A percentile compares a stretch with the other conserved stretches of the same genome.
Conservation (phyloP, 495 filamentous ascomycete genomes). For the Talaromyces wortmannii region DNA sequence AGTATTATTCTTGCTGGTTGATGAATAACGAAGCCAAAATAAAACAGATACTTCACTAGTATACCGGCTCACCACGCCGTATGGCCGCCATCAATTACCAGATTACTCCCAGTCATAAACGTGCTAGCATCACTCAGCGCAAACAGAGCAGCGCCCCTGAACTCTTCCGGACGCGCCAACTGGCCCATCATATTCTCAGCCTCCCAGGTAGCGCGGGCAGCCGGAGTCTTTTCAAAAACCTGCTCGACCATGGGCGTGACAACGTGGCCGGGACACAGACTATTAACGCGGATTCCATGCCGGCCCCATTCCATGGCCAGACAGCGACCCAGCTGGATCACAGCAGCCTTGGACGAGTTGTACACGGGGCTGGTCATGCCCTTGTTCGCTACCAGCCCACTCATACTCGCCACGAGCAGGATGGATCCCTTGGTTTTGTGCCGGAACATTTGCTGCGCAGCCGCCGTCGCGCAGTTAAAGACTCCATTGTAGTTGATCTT, state of each 20-base stretch:
- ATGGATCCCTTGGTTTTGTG: slow-evolving; percentile 55
- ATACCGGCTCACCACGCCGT: slow-evolving; percentile 39
- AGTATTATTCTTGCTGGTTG: no score
- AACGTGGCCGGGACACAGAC: slow-evolving; percentile 63
- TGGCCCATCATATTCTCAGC: slow-evolving; percentile 64
- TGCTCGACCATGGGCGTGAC: slow-evolving; percentile 64
- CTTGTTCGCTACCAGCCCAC: slow-evolving; percentile 72
- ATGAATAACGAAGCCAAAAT: no score
- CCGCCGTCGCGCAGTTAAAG: slow-evolving; percentile 73
- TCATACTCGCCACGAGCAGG: slow-evolving; percentile 73
- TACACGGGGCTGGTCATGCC: slow-evolving; percentile 61
- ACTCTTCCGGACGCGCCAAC: slow-evolving; percentile 57
- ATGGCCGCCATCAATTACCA: slow-evolving; percentile 59
- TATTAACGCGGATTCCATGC: slow-evolving; percentile 62
- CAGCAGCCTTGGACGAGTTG: slow-evolving; percentile 64
- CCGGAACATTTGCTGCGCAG: slow-evolving; percentile 67
- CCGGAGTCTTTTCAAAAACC: slow-evolving; percentile 60
- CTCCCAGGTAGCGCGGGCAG: slow-evolving; percentile 53
- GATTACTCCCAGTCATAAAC: slow-evolving; percentile 63
- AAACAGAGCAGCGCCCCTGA: slow-evolving; percentile 55
- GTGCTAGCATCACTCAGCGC: slow-evolving; percentile 58
- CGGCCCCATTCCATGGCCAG: slow-evolving; percentile 69
- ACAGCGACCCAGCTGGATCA: slow-evolving; percentile 56
- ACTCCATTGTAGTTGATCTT: slow-evolving; percentile 69
- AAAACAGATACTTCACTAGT: no score